These are phyloP conservation scores for Diaporthe sp. DNA, from an alignment of 2,329 filamentous ascomycete genomes.

Conservation along the genomic window DNA sequence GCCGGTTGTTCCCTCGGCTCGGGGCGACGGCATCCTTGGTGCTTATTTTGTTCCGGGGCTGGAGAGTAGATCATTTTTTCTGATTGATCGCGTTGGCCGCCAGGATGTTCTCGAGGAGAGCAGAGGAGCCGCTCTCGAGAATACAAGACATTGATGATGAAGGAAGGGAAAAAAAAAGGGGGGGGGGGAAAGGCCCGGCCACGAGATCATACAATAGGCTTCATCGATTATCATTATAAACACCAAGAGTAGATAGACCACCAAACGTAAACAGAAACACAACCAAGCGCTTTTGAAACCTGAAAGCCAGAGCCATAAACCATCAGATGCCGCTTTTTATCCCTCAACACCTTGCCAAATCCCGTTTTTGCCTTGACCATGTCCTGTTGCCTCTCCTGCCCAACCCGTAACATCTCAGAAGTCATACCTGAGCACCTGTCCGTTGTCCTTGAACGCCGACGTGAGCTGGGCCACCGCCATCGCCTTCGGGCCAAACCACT, in stretches of 20 bases:
- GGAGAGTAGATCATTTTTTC: neutral
- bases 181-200: too few relatives aligned
- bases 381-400: neutral
- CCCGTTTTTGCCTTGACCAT: neutral
- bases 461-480: constrained; percentile 27
- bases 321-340: neutral
- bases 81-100: neutral
- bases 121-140: too few relatives aligned
- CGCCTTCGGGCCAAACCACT: constrained; percentile 36
- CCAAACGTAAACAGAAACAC: neutral
- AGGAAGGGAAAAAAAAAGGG: too few relatives aligned
- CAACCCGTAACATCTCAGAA: neutral
- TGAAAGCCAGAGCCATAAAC: neutral
- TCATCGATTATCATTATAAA: neutral
- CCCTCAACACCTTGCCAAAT: constrained; percentile 2
- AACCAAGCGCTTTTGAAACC: neutral
- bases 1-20: neutral
- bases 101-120: neutral
- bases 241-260: neutral
- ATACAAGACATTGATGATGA: neutral
- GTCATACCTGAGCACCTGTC: constrained; percentile 22
- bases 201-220: neutral
- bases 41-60: too few relatives aligned
- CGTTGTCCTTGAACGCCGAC: constrained; percentile 18
- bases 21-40: neutral